Conservation (phyloP, 805 yeast genomes). For the Teunomyces funiuensis region DNA sequence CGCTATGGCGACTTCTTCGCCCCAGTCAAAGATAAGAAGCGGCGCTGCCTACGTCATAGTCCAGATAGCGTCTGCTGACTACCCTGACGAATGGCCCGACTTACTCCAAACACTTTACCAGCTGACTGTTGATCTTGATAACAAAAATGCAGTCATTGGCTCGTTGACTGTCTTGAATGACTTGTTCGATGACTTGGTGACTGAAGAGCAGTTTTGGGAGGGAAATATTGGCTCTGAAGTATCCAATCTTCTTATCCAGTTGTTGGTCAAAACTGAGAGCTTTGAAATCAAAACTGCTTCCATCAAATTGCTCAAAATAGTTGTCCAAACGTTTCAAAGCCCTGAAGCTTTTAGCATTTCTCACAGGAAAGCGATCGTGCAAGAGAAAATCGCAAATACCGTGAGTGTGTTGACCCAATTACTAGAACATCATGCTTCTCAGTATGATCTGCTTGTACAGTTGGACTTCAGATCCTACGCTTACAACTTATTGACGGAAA, state of each 20-base stretch:
- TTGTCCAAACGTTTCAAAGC: conserved; percentile 52
- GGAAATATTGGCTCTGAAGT: conserved; percentile 63
- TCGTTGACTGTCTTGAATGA: conserved; percentile 66
- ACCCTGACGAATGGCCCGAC: conserved; percentile 95
- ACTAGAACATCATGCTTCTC: conserved; percentile 11
- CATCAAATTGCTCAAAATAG: conserved; percentile 51
- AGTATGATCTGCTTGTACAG: conserved; percentile 10
- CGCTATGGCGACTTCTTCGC: conserved; percentile 39
- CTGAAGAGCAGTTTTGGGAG: conserved; percentile 84
- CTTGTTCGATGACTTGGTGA: conserved; percentile 78
- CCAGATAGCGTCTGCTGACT: conserved; percentile 85
- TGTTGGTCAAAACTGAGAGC: conserved; percentile 32
- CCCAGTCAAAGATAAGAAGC: conserved; percentile 59
- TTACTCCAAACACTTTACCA: conserved; percentile 51
- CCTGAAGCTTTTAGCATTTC: conserved; percentile 45
- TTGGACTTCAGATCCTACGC: conserved; percentile 26
- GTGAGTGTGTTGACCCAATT: conserved; percentile 19
- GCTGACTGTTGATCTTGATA: conserved; percentile 30
- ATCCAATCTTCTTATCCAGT: conserved; percentile 46
- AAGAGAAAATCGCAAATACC: conserved; percentile 17
- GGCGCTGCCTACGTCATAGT: conserved; percentile 74
- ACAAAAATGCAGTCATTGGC: conserved; percentile 45
- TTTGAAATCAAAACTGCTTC: conserved; percentile 47
- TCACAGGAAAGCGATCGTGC: conserved; percentile 36
- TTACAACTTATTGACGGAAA: conserved; percentile 24